phyloP scores from a whole-genome alignment of 2,329 filamentous ascomycete species.

The Thelonectria rubi region DNA sequence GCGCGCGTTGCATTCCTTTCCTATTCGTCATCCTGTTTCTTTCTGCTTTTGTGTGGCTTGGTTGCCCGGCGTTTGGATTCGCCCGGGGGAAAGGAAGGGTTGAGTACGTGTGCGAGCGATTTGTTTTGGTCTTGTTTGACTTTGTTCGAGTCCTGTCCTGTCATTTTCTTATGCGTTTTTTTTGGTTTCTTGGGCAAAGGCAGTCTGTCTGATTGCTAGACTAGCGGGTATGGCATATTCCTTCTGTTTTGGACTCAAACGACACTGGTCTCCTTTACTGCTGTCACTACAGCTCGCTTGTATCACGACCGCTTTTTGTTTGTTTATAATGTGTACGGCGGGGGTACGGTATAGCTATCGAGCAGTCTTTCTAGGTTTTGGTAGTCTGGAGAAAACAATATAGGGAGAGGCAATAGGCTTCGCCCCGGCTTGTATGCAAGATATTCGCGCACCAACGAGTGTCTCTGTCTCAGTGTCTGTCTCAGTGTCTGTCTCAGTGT shows the following conservation, averaged over 20 bases:
- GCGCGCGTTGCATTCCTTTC: slow-evolving; percentile 27
- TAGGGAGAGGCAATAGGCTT: too few relatives aligned
- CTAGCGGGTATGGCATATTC: slow-evolving; percentile 19
- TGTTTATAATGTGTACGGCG: slow-evolving; percentile 6
- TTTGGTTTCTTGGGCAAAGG: slow-evolving; percentile 22
- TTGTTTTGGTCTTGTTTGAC: slow-evolving; percentile 17
- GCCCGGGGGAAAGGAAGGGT: slow-evolving; percentile 27
- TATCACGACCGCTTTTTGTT: not conserved
- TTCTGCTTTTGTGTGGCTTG: slow-evolving; percentile 28
- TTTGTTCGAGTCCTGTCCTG: slow-evolving; percentile 3
- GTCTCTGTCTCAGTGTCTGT: too few relatives aligned
- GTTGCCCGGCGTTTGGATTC: slow-evolving; percentile 44
- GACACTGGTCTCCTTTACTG: slow-evolving; percentile 16
- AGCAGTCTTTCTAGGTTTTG: too few relatives aligned
- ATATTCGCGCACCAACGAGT: not conserved
- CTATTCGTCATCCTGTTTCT: slow-evolving; percentile 18
- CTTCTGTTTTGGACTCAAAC: slow-evolving; percentile 29
- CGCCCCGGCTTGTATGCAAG: too few relatives aligned
- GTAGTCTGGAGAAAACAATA: too few relatives aligned
- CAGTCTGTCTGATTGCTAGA: slow-evolving; percentile 24
- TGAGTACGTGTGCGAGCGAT: slow-evolving; percentile 21
- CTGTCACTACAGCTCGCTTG: slow-evolving; percentile 8
- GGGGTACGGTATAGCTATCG: not conserved
- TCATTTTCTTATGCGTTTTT: not conserved
- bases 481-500: too few relatives aligned